Conservation (phyloP, 2,329 filamentous ascomycete species). For the Alternaria ethzedia region DNA sequence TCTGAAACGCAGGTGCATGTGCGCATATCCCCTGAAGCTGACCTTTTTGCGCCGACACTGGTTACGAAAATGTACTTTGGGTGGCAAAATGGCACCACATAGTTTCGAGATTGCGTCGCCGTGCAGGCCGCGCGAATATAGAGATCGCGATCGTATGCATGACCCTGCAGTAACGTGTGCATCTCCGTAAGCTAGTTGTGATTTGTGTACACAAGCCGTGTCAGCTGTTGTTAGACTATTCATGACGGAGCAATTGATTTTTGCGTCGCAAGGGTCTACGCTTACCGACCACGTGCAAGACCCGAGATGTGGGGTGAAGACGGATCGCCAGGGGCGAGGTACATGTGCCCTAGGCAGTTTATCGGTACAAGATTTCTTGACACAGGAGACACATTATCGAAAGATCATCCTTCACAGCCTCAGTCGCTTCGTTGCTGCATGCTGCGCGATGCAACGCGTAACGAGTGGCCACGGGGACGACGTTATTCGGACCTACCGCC, state of each 20-base stretch:
- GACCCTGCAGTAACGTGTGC: not conserved
- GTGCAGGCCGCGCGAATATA: slow-evolving; percentile 7
- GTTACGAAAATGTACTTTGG: not conserved
- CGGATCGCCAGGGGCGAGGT: slow-evolving; percentile 13
- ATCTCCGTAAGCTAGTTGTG: not conserved
- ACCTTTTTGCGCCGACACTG: not conserved
- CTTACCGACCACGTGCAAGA: slow-evolving; percentile 6
- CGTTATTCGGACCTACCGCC: not conserved
- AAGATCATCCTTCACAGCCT: slow-evolving; percentile 26
- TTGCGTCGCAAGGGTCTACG: slow-evolving; percentile 9
- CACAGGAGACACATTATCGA: not conserved
- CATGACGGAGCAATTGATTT: slow-evolving; percentile 19
- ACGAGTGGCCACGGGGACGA: not conserved
- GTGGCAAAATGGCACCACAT: slow-evolving; percentile 8
- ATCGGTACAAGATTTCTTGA: slow-evolving; percentile 3
- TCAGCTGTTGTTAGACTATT: not conserved
- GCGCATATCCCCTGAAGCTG: not conserved
- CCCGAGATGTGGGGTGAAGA: slow-evolving; percentile 8
- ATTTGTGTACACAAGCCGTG: slow-evolving; percentile 2
- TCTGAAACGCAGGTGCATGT: not conserved
- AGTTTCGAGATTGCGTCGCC: slow-evolving; percentile 3
- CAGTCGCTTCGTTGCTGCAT: slow-evolving; percentile 13
- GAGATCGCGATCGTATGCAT: slow-evolving; percentile 9
- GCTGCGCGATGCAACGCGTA: not conserved
- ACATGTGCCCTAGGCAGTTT: not conserved